These are phyloP conservation scores for Russula lepida DNA, from an alignment of 768 basidiomycete species.

Conservation along the genomic window DNA sequence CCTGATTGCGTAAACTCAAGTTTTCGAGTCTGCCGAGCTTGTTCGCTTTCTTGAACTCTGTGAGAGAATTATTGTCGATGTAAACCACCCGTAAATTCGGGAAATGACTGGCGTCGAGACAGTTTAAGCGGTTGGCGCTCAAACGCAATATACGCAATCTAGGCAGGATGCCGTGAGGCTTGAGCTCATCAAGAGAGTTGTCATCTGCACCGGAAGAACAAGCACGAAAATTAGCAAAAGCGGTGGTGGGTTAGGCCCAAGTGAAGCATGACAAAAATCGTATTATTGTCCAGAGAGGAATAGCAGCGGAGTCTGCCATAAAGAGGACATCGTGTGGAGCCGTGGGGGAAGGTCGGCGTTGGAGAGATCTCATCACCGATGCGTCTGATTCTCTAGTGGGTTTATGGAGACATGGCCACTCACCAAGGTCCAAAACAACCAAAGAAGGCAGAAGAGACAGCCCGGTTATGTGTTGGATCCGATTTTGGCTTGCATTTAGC, in stretches of 20 bases:
- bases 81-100: slow-evolving; percentile 82
- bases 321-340: slow-evolving; percentile 9
- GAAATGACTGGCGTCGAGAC: slow-evolving; percentile 52
- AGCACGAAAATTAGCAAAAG: slow-evolving; percentile 16
- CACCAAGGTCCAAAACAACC: slow-evolving; percentile 76
- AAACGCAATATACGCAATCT: slow-evolving; percentile 77
- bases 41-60: slow-evolving; percentile 42
- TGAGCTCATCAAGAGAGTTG: slow-evolving; percentile 55
- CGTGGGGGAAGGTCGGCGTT: slow-evolving; percentile 13
- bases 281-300: not conserved
- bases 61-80: slow-evolving; percentile 74
- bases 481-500: slow-evolving; percentile 75
- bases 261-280: slow-evolving; percentile 3
- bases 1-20: slow-evolving; percentile 85
- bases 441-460: slow-evolving; percentile 55
- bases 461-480: slow-evolving; percentile 48
- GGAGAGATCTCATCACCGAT: slow-evolving; percentile 16
- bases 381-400: not conserved
- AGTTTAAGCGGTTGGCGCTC: slow-evolving; percentile 69
- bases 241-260: not conserved
- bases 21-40: slow-evolving; percentile 73
- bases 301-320: slow-evolving; percentile 18
- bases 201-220: slow-evolving; percentile 43
- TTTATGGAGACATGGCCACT: slow-evolving; percentile 29
- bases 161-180: slow-evolving; percentile 46